Conservation (phyloP, 352 stramenopile genomes). For the Pythium utonaiense region DNA sequence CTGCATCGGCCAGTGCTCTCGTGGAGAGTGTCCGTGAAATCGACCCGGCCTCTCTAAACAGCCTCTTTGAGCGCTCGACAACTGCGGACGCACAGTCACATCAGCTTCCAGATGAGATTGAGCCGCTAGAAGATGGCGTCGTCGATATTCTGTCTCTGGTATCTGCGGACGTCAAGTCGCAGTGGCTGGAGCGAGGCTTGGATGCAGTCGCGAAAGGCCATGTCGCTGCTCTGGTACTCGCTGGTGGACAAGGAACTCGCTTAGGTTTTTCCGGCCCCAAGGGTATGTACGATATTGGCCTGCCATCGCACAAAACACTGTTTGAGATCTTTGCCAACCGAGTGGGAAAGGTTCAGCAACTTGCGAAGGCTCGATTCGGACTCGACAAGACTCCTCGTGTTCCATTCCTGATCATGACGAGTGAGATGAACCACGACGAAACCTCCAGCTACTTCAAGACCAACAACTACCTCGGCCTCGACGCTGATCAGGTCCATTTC, state of each 20-base stretch:
- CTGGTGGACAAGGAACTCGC: slow-evolving; percentile 93
- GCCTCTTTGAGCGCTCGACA: slow-evolving; percentile 36
- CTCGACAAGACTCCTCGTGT: slow-evolving; percentile 20
- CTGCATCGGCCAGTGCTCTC: slow-evolving; percentile 30
- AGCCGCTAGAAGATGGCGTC: slow-evolving; percentile 36
- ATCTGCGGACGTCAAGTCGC: slow-evolving; percentile 20
- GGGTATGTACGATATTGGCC: slow-evolving; percentile 90
- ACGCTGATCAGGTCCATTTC: slow-evolving; percentile 88
- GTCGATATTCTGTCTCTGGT: slow-evolving; percentile 38
- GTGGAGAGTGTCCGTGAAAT: slow-evolving; percentile 35
- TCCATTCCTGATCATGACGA: slow-evolving; percentile 95
- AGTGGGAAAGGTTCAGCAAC: slow-evolving; percentile 64
- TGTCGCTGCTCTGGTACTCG: slow-evolving; percentile 89
- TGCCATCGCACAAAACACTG: slow-evolving; percentile 89
- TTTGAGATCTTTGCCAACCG: slow-evolving; percentile 92
- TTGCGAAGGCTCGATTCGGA: slow-evolving; percentile 29
- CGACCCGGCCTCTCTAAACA: slow-evolving; percentile 29
- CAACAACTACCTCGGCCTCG: slow-evolving; percentile 91
- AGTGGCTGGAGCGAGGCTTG: slow-evolving; percentile 46
- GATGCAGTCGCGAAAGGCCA: slow-evolving; percentile 74
- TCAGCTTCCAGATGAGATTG: slow-evolving; percentile 24
- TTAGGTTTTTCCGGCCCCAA: slow-evolving; percentile 94
- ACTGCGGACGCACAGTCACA: slow-evolving; percentile 24
- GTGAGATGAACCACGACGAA: slow-evolving; percentile 93
- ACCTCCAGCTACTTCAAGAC: slow-evolving; percentile 90